Conservation (phyloP, 2,329 filamentous ascomycete genomes). For the Verticillium nonalfalfae region DNA sequence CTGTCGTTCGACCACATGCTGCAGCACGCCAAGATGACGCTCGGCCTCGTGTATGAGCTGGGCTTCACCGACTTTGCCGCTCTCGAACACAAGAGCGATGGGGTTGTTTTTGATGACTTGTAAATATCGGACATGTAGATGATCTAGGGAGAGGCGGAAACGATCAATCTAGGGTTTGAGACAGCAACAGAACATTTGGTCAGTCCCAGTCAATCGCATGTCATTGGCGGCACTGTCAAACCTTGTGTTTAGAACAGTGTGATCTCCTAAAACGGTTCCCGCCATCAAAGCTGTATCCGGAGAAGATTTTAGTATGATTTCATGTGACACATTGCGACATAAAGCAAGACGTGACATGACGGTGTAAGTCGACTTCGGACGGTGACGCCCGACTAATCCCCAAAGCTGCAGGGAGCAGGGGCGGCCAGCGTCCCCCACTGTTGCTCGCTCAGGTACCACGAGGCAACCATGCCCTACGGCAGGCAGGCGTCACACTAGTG, state of each 20-base stretch:
- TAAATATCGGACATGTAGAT: slow-evolving; percentile 13
- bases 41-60: slow-evolving; percentile 79
- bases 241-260: too few relatives aligned
- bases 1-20: slow-evolving; percentile 86
- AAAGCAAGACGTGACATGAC: too few relatives aligned
- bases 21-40: slow-evolving; percentile 78
- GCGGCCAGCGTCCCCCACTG: background rate
- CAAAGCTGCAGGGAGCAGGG: background rate
- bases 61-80: slow-evolving; percentile 66
- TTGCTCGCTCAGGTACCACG: background rate
- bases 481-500: background rate
- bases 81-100: slow-evolving; percentile 21
- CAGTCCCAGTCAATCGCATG: background rate
- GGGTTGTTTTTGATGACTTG: slow-evolving; percentile 25
- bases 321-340: background rate
- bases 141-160: background rate
- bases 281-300: too few relatives aligned
- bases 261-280: too few relatives aligned
- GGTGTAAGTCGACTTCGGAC: too few relatives aligned
- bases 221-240: background rate
- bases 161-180: background rate
- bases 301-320: too few relatives aligned
- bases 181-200: background rate
- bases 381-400: too few relatives aligned
- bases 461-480: background rate